These are phyloP conservation scores for Rhizopus arrhizus DNA, from an alignment of 371 early-diverging fungal genomes.

Conservation along the genomic window DNA sequence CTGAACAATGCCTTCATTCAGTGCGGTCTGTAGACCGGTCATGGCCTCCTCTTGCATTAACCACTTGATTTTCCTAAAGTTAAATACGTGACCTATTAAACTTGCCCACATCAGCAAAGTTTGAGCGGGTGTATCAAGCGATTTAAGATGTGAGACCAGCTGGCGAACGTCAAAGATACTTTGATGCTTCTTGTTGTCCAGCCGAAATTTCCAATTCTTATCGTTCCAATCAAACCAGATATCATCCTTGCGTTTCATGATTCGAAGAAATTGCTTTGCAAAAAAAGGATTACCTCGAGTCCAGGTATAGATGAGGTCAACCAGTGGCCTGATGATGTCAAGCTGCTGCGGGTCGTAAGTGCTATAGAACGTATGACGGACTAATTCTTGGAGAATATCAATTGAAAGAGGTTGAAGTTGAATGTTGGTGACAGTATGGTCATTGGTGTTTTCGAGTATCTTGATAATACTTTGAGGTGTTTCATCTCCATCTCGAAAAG, in stretches of 20 bases:
- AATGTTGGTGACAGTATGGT: slow-evolving; percentile 24
- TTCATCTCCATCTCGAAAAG: slow-evolving; percentile 41
- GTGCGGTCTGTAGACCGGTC: slow-evolving; percentile 37
- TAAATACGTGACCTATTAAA: slow-evolving; percentile 39
- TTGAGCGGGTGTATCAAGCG: slow-evolving; percentile 36
- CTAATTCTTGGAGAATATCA: slow-evolving; percentile 33
- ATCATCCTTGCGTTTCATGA: slow-evolving; percentile 45
- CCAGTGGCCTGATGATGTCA: slow-evolving; percentile 25
- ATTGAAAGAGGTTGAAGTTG: slow-evolving; percentile 29
- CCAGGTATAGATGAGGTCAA: slow-evolving; percentile 35
- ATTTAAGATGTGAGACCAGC: slow-evolving; percentile 39
- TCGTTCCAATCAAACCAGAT: slow-evolving; percentile 53
- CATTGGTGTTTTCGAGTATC: slow-evolving; percentile 7
- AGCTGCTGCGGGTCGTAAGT: slow-evolving; percentile 18
- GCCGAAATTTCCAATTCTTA: slow-evolving; percentile 46
- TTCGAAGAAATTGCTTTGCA: slow-evolving; percentile 42
- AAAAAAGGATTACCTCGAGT: slow-evolving; percentile 53
- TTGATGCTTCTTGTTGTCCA: slow-evolving; percentile 36
- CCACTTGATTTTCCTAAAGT: slow-evolving; percentile 43
- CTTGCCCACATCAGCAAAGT: slow-evolving; percentile 50
- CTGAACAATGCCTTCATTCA: slow-evolving; percentile 46
- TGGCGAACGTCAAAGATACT: slow-evolving; percentile 39
- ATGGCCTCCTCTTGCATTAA: slow-evolving; percentile 34
- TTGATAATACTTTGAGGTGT: slow-evolving; percentile 32
- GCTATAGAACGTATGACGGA: slow-evolving; percentile 40